These are phyloP conservation scores for Massarina eburnea DNA, from an alignment of 2,329 filamentous ascomycete genomes.

Conservation along the genomic window DNA sequence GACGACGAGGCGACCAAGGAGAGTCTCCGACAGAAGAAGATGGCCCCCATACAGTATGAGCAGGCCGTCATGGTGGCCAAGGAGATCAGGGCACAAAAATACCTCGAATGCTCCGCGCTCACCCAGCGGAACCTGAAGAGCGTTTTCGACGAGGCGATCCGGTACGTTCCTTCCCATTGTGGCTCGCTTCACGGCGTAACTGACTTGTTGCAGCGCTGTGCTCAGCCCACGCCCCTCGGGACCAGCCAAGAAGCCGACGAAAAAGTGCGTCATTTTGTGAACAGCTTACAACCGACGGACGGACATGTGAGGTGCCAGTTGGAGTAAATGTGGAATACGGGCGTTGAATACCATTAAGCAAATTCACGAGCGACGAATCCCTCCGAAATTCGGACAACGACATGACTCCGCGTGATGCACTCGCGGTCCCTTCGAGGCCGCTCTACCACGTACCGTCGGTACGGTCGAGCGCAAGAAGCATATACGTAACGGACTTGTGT, in stretches of 20 bases:
- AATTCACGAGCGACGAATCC: conserved; percentile 9
- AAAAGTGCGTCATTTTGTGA: conserved; percentile 33
- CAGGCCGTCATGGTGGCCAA: conserved; percentile 86
- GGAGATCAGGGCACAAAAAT: conserved; percentile 95
- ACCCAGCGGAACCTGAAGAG: conserved; percentile 98
- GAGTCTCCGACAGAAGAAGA: conserved; percentile 83
- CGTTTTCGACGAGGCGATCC: conserved; percentile 97
- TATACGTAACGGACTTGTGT: conserved; percentile 15
- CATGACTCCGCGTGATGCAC: conserved; percentile 5
- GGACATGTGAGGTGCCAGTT: conserved; percentile 13
- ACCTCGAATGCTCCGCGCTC: conserved; percentile 94
- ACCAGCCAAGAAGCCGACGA: conserved; percentile 28
- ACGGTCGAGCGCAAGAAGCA: conserved; percentile 3
- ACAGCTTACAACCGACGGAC: neutral
- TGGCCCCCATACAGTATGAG: conserved; percentile 96
- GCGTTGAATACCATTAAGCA: conserved; percentile 23
- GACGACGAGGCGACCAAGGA: conserved; percentile 84
- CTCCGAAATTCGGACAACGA: conserved; percentile 5
- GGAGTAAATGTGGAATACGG: conserved; percentile 17
- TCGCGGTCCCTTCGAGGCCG: conserved; percentile 4
- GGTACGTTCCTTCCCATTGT: conserved; percentile 60
- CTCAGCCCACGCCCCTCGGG: conserved; percentile 43
- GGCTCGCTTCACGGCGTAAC: conserved; percentile 1
- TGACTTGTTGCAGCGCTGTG: conserved; percentile 39
- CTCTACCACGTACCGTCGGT: too few species aligned